Evolutionary conservation across 768 basidiomycete genomes (phyloP).

Genomic region (Arthromyces matolae): DNA sequence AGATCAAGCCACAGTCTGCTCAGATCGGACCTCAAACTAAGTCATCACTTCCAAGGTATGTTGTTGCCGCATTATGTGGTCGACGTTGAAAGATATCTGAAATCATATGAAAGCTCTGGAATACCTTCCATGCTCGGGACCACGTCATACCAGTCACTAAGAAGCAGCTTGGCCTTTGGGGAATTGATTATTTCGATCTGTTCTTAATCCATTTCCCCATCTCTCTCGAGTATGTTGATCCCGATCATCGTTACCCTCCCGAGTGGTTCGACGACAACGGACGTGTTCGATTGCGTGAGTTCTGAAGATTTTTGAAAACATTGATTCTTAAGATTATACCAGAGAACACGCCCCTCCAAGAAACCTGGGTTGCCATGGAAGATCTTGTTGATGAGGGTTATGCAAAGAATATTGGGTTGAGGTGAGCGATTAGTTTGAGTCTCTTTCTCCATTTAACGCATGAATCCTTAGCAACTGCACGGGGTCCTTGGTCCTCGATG

Average conservation of each 20-base stretch:
- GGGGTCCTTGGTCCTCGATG: conserved; percentile 68
- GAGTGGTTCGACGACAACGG: conserved; percentile 79
- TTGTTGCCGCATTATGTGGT: background rate
- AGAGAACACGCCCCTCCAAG: conserved; percentile 69
- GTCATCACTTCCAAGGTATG: conserved; percentile 81
- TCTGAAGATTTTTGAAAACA: background rate
- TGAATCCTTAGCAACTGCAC: conserved; percentile 64
- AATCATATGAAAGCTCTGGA: conserved; percentile 62
- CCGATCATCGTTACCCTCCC: conserved; percentile 70
- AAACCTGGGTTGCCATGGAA: conserved; percentile 87
- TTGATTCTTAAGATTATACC: background rate
- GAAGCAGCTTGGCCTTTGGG: conserved; percentile 76
- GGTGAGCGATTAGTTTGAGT: conserved; percentile 39
- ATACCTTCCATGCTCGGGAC: conserved; percentile 80
- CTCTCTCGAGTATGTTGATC: conserved; percentile 77
- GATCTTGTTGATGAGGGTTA: conserved; percentile 66
- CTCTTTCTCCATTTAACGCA: too few relatives aligned
- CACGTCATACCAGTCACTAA: conserved; percentile 56
- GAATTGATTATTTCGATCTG: conserved; percentile 79
- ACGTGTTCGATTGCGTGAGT: conserved; percentile 60
- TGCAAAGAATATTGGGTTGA: conserved; percentile 77
- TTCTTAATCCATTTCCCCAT: conserved; percentile 87
- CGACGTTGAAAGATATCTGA: background rate
- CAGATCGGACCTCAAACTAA: conserved; percentile 20
- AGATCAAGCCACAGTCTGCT: conserved; percentile 1